Evolutionary conservation across 169 alveolate species (phyloP).

Genomic region (Plasmodium berghei): DNA sequence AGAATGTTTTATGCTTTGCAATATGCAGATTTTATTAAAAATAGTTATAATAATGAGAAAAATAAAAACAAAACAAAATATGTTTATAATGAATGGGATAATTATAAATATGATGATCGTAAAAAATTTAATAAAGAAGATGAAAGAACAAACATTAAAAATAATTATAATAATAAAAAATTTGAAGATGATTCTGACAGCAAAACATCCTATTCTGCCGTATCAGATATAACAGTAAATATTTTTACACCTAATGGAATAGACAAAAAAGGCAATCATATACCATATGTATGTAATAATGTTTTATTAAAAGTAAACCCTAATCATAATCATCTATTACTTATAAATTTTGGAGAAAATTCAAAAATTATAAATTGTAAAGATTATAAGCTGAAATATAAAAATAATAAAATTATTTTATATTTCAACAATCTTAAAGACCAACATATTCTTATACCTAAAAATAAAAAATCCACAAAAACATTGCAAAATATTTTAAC

Average conservation of each 20-base stretch:
- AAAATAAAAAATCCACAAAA: constrained; percentile 33
- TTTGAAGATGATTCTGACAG: constrained; percentile 5
- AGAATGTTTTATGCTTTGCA: constrained; percentile 83
- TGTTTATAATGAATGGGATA: background rate
- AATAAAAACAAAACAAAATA: constrained; percentile 21
- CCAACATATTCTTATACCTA: constrained; percentile 69
- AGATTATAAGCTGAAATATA: constrained; percentile 38
- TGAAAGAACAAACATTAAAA: background rate
- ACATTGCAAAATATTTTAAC: constrained; percentile 20
- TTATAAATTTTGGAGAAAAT: constrained; percentile 23
- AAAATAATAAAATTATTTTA: constrained; percentile 46
- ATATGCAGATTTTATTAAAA: constrained; percentile 83
- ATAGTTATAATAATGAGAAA: constrained; percentile 51
- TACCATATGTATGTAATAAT: constrained; percentile 48
- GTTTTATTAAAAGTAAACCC: constrained; percentile 27
- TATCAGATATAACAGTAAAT: constrained; percentile 31
- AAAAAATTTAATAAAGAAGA: constrained; percentile 10
- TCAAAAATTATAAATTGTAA: constrained; percentile 35
- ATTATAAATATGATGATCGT: background rate
- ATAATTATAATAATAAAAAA: background rate
- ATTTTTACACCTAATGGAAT: constrained; percentile 74
- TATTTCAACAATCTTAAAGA: constrained; percentile 44
- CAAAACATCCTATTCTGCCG: constrained; percentile 7
- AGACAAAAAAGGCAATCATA: constrained; percentile 40
- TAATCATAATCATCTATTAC: constrained; percentile 20